Conservation (phyloP, 169 alveolate genomes). For the Plasmodium knowlesi region DNA sequence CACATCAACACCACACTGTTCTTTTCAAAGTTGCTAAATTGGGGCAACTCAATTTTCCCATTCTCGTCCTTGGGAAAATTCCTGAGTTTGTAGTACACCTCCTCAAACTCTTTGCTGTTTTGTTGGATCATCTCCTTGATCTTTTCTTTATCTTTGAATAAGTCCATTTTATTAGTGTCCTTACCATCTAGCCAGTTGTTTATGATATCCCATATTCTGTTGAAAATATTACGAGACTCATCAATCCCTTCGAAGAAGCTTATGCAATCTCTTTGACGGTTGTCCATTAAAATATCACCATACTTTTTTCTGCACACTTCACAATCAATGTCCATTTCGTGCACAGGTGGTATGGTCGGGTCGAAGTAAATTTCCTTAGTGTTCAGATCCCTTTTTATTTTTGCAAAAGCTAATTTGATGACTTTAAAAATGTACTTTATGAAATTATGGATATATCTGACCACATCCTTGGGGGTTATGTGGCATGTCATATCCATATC, state of each 20-base stretch:
- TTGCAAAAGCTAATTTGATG: conserved; percentile 37
- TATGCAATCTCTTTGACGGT: conserved; percentile 25
- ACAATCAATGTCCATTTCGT: conserved; percentile 49
- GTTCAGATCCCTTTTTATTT: conserved; percentile 56
- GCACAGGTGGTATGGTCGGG: conserved; percentile 21
- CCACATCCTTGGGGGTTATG: not conserved
- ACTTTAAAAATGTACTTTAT: conserved; percentile 38
- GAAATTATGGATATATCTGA: conserved; percentile 6
- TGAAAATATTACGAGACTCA: conserved; percentile 33
- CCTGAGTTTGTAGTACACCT: conserved; percentile 44
- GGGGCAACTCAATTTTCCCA: conserved; percentile 62
- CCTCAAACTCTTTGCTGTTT: conserved; percentile 18
- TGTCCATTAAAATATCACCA: conserved; percentile 64
- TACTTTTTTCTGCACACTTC: conserved; percentile 49
- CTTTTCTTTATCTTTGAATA: not conserved
- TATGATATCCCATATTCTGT: conserved; percentile 27
- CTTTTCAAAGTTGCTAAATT: conserved; percentile 10
- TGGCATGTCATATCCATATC: conserved; percentile 5
- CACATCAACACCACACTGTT: conserved; percentile 12
- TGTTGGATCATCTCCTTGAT: not conserved
- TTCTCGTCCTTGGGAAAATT: conserved; percentile 39
- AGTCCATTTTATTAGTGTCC: conserved; percentile 33
- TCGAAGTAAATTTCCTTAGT: conserved; percentile 44
- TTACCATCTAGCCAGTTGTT: conserved; percentile 54
- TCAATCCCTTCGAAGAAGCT: conserved; percentile 50